Evolutionary conservation across 257 asterid genomes (phyloP), one percentile per base, ranked within the genome.

Genomic region (Petunia axillaris): DNA sequence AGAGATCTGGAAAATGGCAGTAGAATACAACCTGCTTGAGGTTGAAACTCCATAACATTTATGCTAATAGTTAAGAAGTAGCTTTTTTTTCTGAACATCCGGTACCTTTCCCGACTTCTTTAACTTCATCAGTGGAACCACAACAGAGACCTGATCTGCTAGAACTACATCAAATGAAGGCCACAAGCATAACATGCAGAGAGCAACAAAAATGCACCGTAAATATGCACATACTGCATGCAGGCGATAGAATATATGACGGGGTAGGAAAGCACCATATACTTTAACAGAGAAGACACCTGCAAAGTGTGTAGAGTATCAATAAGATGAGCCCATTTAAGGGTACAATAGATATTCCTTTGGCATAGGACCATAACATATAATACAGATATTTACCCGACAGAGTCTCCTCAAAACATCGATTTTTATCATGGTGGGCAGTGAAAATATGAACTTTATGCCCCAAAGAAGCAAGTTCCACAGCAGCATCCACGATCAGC

Each of bases 1-100:
- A 85, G 60, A 94, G 85, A 88, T 94, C 98, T 2, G 98, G 98
- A 85, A 94, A 94, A 89, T 94, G 98, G 87, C 98, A 94, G 81
- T 94, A 94, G 81, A 93, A 93, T 55, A 91, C 91, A 78, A 93
- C 95, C 97, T 94, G 84, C 64, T 48, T 43, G 77, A 79, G 77
- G 35, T 39, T 16, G 52, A 80, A 38, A 71, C 15, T 62, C 6
- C 50, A 16, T 4, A 11, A 62, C 84, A 65, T 82, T 53, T 40
- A 76, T 66, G 78, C 52, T 0, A 7, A 37, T 71, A 59, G 13
- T 8, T 13, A 63, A 5, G 25, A n/a, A 74, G 14, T 50, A 75
- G 14, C 81, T 65, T 58, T 64, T 10, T 54, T 25, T 16, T 76
- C 37, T 40, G 52, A 85, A 74, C 57, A 40, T 55, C 15, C 41